A percentile compares a stretch with the other conserved stretches of the same genome.
phyloP scores from a whole-genome alignment of 2,329 filamentous ascomycete species.

The Alternaria tenuissima region DNA sequence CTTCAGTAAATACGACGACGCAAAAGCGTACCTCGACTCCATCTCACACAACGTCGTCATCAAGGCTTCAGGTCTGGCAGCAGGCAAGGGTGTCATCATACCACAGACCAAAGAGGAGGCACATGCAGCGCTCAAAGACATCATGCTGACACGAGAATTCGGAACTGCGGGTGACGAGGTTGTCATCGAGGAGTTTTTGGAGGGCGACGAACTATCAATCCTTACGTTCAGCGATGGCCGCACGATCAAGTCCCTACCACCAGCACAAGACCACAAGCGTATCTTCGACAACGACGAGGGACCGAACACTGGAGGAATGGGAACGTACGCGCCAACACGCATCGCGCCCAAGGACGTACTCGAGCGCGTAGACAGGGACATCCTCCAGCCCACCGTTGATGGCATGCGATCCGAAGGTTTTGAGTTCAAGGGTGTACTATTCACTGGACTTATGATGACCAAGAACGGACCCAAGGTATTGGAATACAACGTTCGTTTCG shows the following conservation, averaged over 20 bases:
- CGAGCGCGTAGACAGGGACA: conserved; percentile 77
- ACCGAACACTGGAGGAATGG: conserved; percentile 97
- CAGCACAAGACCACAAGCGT: conserved; percentile 96
- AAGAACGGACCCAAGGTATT: conserved; percentile 80
- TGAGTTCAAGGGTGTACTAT: conserved; percentile 71
- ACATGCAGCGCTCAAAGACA: conserved; percentile 79
- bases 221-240: conserved; percentile 91
- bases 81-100: conserved; percentile 94
- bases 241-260: conserved; percentile 81
- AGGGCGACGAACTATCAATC: conserved; percentile 91
- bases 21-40: conserved; percentile 71
- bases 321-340: conserved; percentile 84
- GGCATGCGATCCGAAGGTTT: conserved; percentile 80
- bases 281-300: conserved; percentile 90
- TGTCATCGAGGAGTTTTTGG: conserved; percentile 92
- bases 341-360: conserved; percentile 68
- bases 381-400: conserved; percentile 88
- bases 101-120: conserved; percentile 84
- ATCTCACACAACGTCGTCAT: conserved; percentile 68
- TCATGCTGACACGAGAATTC: conserved; percentile 90
- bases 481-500: conserved; percentile 93
- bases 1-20: conserved; percentile 79
- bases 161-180: conserved; percentile 87
- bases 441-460: conserved; percentile 95
- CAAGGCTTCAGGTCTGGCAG: conserved; percentile 91